Conservation (phyloP, 139 green algal species). For the Haematococcus sp. region DNA sequence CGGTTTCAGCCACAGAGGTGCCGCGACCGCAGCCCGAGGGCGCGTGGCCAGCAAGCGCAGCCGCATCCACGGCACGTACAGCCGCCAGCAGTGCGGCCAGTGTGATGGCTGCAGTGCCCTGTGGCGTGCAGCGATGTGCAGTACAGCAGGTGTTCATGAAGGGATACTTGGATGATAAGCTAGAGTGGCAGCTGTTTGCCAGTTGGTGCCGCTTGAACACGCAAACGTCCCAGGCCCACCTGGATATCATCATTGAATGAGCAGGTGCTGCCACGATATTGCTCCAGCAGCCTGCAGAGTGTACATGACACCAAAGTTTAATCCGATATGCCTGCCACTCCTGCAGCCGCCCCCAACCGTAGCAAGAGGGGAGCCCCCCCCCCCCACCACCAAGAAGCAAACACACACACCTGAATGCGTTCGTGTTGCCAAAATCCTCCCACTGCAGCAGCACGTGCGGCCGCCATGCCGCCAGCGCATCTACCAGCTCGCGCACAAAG, state of each 20-base stretch:
- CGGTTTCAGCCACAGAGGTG: no score
- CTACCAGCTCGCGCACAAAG: constrained; percentile 64
- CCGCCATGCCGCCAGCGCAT: constrained; percentile 46
- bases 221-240: constrained; percentile 22
- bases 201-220: no score
- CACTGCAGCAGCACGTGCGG: constrained; percentile 83
- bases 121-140: constrained; percentile 12
- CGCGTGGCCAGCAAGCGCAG: no score
- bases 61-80: constrained; percentile 14
- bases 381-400: background rate
- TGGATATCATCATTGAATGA: constrained; percentile 95
- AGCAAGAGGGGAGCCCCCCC: no score
- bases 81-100: constrained; percentile 74
- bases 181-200: no score
- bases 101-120: constrained; percentile 81
- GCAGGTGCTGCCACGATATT: constrained; percentile 35
- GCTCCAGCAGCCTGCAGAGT: constrained; percentile 61
- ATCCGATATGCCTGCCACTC: no score
- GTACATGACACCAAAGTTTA: no score
- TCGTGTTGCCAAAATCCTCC: constrained; percentile 87
- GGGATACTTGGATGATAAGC: no score
- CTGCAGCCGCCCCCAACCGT: no score
- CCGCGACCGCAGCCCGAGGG: no score
- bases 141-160: no score
- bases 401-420: constrained; percentile 43